phyloP scores from a whole-genome alignment of 441 rosid species.

The Euphorbia celastroides region DNA sequence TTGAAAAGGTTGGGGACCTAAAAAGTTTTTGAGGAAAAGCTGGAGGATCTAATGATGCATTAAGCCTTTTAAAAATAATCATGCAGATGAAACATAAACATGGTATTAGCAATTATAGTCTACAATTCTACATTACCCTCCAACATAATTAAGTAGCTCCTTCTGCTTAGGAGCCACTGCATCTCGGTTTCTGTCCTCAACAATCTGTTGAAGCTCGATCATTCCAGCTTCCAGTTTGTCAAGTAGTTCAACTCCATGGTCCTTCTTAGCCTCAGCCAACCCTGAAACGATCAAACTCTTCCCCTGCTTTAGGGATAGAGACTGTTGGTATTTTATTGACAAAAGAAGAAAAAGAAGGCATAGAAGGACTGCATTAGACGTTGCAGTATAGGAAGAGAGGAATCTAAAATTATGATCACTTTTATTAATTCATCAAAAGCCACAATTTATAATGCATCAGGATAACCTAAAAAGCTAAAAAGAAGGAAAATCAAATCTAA shows the following conservation, averaged over 20 bases:
- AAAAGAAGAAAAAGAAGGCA: too few species aligned
- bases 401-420: too few species aligned
- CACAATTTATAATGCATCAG: too few species aligned
- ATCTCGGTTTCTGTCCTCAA: conserved; percentile 83
- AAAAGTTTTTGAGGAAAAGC: too few species aligned
- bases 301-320: conserved; percentile 68
- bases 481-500: too few species aligned
- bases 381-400: too few species aligned
- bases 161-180: conserved; percentile 87
- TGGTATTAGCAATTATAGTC: conserved; percentile 2
- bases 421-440: too few species aligned
- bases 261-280: conserved; percentile 84
- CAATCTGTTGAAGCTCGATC: conserved; percentile 79
- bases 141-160: conserved; percentile 82
- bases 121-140: conserved; percentile 59
- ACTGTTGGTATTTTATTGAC: too few species aligned
- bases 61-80: neutral
- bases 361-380: too few species aligned
- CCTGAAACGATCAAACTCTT: conserved; percentile 65
- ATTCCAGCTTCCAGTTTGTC: conserved; percentile 77
- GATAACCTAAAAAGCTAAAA: too few species aligned
- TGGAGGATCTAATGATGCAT: too few species aligned
- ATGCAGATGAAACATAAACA: neutral
- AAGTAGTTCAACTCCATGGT: conserved; percentile 69
- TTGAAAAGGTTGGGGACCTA: too few species aligned